phyloP scores from a whole-genome alignment of 768 basidiomycete species.

The Hygrocybe punicea region DNA sequence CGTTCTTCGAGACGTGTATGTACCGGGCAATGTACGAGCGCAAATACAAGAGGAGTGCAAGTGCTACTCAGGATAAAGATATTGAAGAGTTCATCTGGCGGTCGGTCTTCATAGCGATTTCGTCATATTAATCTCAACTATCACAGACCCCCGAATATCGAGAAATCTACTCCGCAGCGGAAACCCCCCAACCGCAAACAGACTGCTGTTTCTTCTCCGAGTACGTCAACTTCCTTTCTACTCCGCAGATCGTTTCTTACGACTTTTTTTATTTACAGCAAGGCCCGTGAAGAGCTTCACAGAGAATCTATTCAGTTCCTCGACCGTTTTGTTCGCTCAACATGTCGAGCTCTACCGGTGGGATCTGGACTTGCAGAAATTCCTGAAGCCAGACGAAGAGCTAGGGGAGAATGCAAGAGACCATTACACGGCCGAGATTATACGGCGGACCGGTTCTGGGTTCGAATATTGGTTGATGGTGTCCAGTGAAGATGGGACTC shows the following conservation, averaged over 20 bases:
- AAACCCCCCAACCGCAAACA: background rate
- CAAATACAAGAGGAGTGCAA: conserved; percentile 73
- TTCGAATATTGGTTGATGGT: conserved; percentile 63
- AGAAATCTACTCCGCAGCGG: background rate
- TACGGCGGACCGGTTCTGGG: conserved; percentile 40
- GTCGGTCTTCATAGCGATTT: conserved; percentile 43
- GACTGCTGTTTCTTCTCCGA: background rate
- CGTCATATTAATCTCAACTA: conserved; percentile 21
- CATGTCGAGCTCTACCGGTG: background rate
- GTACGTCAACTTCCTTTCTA: background rate
- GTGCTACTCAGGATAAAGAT: conserved; percentile 61
- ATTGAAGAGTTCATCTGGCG: conserved; percentile 79
- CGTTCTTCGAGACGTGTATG: conserved; percentile 91
- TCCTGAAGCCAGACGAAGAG: background rate
- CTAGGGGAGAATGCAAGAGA: conserved; percentile 30
- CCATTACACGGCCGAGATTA: conserved; percentile 52
- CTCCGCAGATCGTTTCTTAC: background rate
- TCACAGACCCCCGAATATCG: background rate
- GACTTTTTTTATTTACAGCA: too few relatives aligned
- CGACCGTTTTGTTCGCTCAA: background rate
- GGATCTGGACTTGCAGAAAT: background rate
- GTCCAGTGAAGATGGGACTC: conserved; percentile 44
- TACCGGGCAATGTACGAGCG: conserved; percentile 96
- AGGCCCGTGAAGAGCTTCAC: background rate
- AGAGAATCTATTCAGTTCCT: background rate